phyloP scores from a whole-genome alignment of 306 rosid genomes.

The Vigna reflexopilosa region DNA sequence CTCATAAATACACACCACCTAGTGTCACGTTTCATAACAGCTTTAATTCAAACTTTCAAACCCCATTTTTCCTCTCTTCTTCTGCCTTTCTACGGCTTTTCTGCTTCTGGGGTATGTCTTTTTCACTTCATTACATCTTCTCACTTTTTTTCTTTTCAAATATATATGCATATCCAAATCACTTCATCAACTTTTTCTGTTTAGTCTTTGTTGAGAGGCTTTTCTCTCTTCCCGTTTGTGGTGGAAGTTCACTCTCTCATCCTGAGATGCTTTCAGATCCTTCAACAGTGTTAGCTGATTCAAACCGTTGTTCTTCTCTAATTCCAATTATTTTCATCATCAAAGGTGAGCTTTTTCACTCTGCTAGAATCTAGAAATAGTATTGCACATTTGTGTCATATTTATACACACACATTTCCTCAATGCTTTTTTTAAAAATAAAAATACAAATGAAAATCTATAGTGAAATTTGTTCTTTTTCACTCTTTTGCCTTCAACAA shows the following conservation, averaged over 20 bases:
- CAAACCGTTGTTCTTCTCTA: slow-evolving; percentile 31
- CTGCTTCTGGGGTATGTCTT: slow-evolving; percentile 45
- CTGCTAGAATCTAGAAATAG: not conserved
- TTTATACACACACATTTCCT: too few relatives aligned
- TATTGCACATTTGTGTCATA: slow-evolving; percentile 4
- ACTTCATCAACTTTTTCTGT: slow-evolving; percentile 21
- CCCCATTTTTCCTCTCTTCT: slow-evolving; percentile 25
- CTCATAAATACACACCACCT: slow-evolving; percentile 52
- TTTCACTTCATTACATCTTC: slow-evolving; percentile 25
- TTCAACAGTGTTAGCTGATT: slow-evolving; percentile 35
- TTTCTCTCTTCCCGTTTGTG: slow-evolving; percentile 24
- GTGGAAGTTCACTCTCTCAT: slow-evolving; percentile 12
- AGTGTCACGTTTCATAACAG: slow-evolving; percentile 43
- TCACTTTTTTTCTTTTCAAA: not conserved
- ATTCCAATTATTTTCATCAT: slow-evolving; percentile 29
- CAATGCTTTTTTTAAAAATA: too few relatives aligned
- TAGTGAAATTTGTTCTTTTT: not conserved
- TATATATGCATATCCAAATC: not conserved
- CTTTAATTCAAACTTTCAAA: slow-evolving; percentile 83
- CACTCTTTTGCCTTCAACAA: not conserved
- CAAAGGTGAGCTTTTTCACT: slow-evolving; percentile 46
- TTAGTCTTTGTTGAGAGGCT: not conserved
- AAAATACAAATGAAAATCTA: not conserved
- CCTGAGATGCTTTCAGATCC: slow-evolving; percentile 42
- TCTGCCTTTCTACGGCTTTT: slow-evolving; percentile 13